A percentile compares a stretch with the other conserved stretches of the same genome.
Conservation (phyloP, 208 protist species). For the Crithidia mellificae region DNA sequence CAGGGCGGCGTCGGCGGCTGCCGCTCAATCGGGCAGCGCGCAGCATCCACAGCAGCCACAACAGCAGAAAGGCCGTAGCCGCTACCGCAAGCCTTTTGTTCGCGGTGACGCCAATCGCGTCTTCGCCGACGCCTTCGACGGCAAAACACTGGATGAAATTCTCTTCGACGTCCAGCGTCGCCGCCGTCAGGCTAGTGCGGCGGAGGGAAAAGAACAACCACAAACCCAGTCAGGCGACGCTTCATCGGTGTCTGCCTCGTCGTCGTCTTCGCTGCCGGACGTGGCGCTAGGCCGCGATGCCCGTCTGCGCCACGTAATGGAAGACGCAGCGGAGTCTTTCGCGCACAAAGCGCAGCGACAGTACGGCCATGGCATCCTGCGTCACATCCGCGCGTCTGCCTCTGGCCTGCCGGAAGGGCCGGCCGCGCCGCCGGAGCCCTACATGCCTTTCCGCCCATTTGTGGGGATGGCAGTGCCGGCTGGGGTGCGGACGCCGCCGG, state of each 20-base stretch:
- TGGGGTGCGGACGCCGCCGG: conserved; percentile 56
- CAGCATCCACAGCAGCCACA: background rate
- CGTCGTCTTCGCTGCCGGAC: conserved; percentile 4
- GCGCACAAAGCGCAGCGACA: conserved; percentile 44
- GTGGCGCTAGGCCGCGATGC: conserved; percentile 45
- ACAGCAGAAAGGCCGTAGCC: background rate
- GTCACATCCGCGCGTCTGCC: conserved; percentile 33
- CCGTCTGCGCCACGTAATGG: conserved; percentile 59
- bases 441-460: conserved; percentile 87
- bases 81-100: conserved; percentile 58
- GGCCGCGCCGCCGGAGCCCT: conserved; percentile 36
- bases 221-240: background rate
- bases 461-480: conserved; percentile 43
- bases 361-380: conserved; percentile 63
- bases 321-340: conserved; percentile 59
- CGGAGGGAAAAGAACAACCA: too few species aligned
- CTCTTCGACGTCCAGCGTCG: conserved; percentile 74
- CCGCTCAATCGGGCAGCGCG: background rate
- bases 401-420: conserved; percentile 18
- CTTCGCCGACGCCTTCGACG: conserved; percentile 84
- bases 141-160: conserved; percentile 80
- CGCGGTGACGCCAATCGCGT: conserved; percentile 81
- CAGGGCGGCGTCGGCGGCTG: background rate
- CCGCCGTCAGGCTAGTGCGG: conserved; percentile 30
- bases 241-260: background rate